phyloP scores from a whole-genome alignment of 2,329 filamentous ascomycete species.

The Beauveria varroae region DNA sequence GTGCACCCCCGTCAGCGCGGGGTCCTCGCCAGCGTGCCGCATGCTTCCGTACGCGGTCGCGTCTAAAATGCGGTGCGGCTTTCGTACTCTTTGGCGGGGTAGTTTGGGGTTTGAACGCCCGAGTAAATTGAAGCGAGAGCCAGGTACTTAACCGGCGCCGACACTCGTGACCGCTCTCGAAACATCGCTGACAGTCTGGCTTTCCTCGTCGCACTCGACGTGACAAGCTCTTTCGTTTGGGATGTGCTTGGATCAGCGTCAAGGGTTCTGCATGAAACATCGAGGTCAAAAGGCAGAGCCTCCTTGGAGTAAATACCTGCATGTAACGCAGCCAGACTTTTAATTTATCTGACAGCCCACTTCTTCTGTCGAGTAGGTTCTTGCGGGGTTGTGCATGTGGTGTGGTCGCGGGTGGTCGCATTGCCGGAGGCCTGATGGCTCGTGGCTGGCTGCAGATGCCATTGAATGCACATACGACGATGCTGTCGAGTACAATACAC shows the following conservation, averaged over 20 bases:
- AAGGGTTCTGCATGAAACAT: neutral
- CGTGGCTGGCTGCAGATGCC: too few species aligned
- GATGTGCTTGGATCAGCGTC: neutral
- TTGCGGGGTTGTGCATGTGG: too few species aligned
- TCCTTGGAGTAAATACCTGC: neutral
- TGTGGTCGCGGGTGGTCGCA: too few species aligned
- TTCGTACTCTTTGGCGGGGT: neutral
- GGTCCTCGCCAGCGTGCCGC: neutral
- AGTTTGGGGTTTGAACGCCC: too few species aligned
- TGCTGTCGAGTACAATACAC: too few species aligned
- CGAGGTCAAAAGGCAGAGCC: too few species aligned
- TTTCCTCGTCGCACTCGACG: slow-evolving; percentile 5
- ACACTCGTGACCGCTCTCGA: neutral
- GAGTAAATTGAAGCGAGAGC: too few species aligned
- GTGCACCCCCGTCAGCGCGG: neutral
- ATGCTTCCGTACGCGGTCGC: neutral
- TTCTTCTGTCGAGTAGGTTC: neutral
- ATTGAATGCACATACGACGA: too few species aligned
- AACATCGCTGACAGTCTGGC: neutral
- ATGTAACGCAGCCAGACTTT: neutral
- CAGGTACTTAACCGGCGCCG: neutral
- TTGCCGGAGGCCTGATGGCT: too few species aligned
- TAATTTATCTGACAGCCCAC: neutral
- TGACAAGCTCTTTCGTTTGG: neutral
- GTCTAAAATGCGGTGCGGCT: neutral